Base-by-base conservation (phyloP, 805 yeast species). In the Saturnispora ahearnii region DNA sequence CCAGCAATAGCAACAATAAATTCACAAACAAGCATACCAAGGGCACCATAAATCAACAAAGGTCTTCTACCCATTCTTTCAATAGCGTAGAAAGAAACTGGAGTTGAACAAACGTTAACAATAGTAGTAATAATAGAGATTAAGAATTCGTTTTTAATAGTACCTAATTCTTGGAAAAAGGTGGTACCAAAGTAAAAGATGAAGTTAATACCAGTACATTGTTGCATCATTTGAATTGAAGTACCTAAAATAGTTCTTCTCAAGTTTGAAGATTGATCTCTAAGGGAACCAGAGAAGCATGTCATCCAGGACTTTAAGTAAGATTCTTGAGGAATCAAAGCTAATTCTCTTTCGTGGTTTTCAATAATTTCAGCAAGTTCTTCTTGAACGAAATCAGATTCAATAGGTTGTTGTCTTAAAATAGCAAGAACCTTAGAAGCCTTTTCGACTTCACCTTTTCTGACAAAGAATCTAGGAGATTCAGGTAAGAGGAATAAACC, bases 121-220 rank as follows among this genome's bases (percentile, higher is more conserved):
- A 74, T 62, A 51, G 78, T 77, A 28, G 81, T 76, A 48, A 75
- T 65, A 54, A 78, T 71, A 12, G 79, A 73, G 66, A 74, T 74
- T 49, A 77, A 58, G 63, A 76, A 78, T 56, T 66, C 75, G 63
- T 77, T 74, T 6, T 60, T 49, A 54, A 70, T 62, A 56, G 70
- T 66, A 60, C 84, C 78, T 50, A 71, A 65, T 56, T 72, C 69
- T 60, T 71, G 72, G 69, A 84, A 82, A 67, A 82, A 80, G 29
- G 81, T 74, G 26, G 85, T 81, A 64, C 86, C 84, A 61, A 78
- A 84, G 73, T 84, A 84, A 71, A 84, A 81, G 54, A 84, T 76
- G 61, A 82, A 84, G 70, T 84, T 83, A 57, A 82, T 74, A 69
- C 91, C 93, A 44, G 88, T 81, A 70, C 82, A 74, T 70, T 84